Percentiles rank a stretch among this genome's conserved stretches.
phyloP scores from a whole-genome alignment of 169 alveolate species.

The Cryptosporidium baileyi region DNA sequence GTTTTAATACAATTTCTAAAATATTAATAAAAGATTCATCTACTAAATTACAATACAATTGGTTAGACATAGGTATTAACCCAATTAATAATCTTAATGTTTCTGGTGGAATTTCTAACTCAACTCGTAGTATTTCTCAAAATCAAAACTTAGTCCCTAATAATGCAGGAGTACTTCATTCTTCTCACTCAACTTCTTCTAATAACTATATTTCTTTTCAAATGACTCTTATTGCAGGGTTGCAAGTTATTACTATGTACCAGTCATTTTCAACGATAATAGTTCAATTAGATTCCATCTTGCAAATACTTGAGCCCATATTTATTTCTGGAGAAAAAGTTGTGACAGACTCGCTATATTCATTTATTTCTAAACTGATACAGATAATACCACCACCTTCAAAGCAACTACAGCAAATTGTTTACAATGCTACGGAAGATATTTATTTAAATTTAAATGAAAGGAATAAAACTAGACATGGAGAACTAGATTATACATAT shows the following conservation, averaged over 20 bases:
- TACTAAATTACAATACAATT: not conserved
- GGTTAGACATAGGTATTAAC: slow-evolving; percentile 51
- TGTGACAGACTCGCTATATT: slow-evolving; percentile 19
- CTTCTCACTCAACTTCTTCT: not conserved
- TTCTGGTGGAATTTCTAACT: not conserved
- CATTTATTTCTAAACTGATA: slow-evolving; percentile 18
- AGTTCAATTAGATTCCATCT: slow-evolving; percentile 7
- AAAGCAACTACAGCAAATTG: not conserved
- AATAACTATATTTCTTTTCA: slow-evolving; percentile 19
- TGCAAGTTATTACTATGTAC: slow-evolving; percentile 6
- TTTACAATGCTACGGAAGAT: not conserved
- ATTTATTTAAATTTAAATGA: not conserved
- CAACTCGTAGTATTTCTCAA: not conserved
- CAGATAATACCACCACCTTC: slow-evolving; percentile 53
- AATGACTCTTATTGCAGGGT: slow-evolving; percentile 43
- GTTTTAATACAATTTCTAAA: not conserved
- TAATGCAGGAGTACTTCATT: not conserved
- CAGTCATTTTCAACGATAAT: not conserved
- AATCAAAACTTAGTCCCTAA: not conserved
- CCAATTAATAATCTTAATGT: not conserved
- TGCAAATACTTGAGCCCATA: slow-evolving; percentile 29
- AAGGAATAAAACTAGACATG: not conserved
- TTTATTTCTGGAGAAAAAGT: slow-evolving; percentile 28
- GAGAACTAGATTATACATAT: not conserved
- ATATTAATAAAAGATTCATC: slow-evolving; percentile 2